phyloP scores from a whole-genome alignment of 2,329 filamentous ascomycete species.

The Gremmenia infestans region DNA sequence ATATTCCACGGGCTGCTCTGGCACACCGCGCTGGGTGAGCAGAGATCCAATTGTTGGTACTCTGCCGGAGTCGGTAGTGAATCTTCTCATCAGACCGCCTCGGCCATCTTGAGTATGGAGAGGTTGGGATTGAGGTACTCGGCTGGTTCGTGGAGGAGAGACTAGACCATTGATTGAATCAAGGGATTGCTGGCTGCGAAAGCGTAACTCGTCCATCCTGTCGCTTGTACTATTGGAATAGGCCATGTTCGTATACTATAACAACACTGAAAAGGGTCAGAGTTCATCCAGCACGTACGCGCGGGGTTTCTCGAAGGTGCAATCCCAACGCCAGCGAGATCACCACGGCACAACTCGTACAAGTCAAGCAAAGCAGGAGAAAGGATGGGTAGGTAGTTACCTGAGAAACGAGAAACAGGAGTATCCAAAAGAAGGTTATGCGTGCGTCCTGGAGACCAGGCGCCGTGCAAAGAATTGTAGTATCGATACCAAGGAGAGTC shows the following conservation, averaged over 20 bases:
- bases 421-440: conserved; percentile 13
- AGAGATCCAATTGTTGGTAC: conserved; percentile 62
- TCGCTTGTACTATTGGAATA: conserved; percentile 58
- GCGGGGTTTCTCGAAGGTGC: background rate
- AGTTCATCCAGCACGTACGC: conserved; percentile 3
- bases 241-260: conserved; percentile 47
- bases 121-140: conserved; percentile 48
- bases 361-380: background rate
- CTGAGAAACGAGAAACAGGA: conserved; percentile 2
- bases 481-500: conserved; percentile 11
- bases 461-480: conserved; percentile 11
- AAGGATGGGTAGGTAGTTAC: background rate
- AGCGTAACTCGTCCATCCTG: conserved; percentile 75
- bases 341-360: background rate
- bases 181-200: conserved; percentile 70
- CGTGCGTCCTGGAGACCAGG: conserved; percentile 16
- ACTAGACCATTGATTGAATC: conserved; percentile 71
- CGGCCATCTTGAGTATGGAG: conserved; percentile 62
- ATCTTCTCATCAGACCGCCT: conserved; percentile 78
- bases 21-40: conserved; percentile 25
- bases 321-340: background rate
- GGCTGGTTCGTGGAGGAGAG: conserved; percentile 65
- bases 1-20: conserved; percentile 29
- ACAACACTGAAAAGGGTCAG: conserved; percentile 23
- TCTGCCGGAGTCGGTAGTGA: conserved; percentile 87